Conservation (phyloP, 2,329 filamentous ascomycete genomes). For the Clarireedia hainanense region DNA sequence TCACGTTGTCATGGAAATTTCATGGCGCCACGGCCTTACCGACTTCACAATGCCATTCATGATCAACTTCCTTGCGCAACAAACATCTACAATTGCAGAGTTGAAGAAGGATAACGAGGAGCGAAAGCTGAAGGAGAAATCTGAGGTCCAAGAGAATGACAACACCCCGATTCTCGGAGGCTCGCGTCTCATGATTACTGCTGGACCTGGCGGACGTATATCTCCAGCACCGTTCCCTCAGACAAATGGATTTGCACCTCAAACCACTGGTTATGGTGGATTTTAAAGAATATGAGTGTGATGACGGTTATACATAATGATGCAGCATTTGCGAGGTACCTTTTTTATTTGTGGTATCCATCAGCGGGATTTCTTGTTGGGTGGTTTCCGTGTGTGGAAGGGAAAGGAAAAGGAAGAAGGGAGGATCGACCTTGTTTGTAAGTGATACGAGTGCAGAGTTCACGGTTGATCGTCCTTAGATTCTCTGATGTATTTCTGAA, state of each 20-base stretch:
- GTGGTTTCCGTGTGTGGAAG: constrained; percentile 10
- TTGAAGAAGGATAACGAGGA: constrained; percentile 96
- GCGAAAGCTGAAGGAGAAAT: constrained; percentile 68
- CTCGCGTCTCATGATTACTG: constrained; percentile 89
- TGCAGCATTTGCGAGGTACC: constrained; percentile 22
- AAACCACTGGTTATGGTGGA: constrained; percentile 68
- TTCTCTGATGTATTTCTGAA: constrained; percentile 17
- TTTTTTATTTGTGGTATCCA: constrained; percentile 18
- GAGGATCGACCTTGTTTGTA: constrained; percentile 19
- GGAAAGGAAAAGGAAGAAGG: neutral
- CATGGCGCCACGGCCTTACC: constrained; percentile 87
- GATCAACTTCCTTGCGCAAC: constrained; percentile 95
- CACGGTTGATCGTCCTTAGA: constrained; percentile 21
- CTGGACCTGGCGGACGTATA: constrained; percentile 56
- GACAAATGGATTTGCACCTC: constrained; percentile 81
- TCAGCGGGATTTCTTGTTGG: constrained; percentile 18
- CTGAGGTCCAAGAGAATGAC: constrained; percentile 77
- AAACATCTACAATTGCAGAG: constrained; percentile 73
- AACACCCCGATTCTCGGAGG: constrained; percentile 88
- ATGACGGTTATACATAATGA: constrained; percentile 27
- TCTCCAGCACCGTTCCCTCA: constrained; percentile 62
- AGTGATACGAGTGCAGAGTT: constrained; percentile 23
- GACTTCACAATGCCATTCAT: constrained; percentile 99
- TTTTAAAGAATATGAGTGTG: constrained; percentile 34
- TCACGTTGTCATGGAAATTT: constrained; percentile 88